A percentile compares a stretch with the other conserved stretches of the same genome.
Conservation (phyloP, 2,329 filamentous ascomycete species). For the Botrytis deweyae region DNA sequence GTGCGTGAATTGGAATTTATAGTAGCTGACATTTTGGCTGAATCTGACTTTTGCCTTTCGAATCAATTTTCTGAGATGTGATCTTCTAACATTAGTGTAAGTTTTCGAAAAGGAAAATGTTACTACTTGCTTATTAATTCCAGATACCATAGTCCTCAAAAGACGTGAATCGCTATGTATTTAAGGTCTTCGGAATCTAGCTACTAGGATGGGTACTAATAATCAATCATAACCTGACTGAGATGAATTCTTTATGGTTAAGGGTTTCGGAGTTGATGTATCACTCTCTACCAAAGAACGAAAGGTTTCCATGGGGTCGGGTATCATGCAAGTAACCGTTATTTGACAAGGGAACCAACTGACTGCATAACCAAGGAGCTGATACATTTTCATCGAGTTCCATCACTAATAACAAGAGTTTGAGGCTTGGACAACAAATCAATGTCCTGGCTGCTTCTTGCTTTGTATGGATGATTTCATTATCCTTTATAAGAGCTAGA, state of each 20-base stretch:
- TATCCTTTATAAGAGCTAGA: neutral
- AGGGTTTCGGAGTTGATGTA: neutral
- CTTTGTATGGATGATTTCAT: no score
- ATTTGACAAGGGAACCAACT: neutral
- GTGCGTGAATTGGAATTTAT: neutral
- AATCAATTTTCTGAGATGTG: fast-evolving
- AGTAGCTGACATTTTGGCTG: neutral
- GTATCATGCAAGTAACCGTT: neutral
- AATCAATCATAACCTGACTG: neutral
- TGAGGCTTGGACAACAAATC: neutral
- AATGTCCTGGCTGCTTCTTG: neutral
- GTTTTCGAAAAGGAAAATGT: neutral
- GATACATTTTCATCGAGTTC: neutral
- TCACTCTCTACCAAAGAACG: neutral
- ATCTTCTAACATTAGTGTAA: neutral
- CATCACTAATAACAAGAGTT: neutral
- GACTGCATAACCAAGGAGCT: neutral
- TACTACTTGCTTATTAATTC: neutral
- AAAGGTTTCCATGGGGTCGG: neutral
- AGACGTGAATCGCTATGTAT: neutral
- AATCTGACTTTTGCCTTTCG: neutral
- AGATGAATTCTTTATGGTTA: neutral
- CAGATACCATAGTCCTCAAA: neutral
- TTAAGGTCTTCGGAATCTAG: neutral
- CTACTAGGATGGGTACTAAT: neutral